A percentile compares a stretch with the other conserved stretches of the same genome.
phyloP scores from a whole-genome alignment of 2,329 filamentous ascomycete species.

The Xylariaceae sp. region DNA sequence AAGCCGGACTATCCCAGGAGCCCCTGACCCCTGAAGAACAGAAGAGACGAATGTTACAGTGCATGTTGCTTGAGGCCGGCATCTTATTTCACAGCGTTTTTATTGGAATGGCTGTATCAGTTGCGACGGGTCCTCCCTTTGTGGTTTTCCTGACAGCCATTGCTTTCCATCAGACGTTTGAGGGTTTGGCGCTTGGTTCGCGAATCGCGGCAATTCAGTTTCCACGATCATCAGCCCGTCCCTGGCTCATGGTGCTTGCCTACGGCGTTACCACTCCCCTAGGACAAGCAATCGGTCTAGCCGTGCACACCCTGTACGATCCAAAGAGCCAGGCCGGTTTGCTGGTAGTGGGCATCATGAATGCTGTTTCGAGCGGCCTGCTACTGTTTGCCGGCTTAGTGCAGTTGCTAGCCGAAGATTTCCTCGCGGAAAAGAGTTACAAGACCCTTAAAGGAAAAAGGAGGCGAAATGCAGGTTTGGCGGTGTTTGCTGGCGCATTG shows the following conservation, averaged over 20 bases:
- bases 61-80: conserved; percentile 72
- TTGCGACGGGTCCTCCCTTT: conserved; percentile 73
- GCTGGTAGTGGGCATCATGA: conserved; percentile 81
- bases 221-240: conserved; percentile 63
- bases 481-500: conserved; percentile 58
- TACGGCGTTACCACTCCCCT: conserved; percentile 75
- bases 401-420: conserved; percentile 80
- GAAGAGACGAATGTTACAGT: conserved; percentile 67
- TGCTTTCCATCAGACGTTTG: conserved; percentile 81
- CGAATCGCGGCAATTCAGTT: conserved; percentile 83
- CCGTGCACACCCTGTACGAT: conserved; percentile 74
- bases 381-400: conserved; percentile 78
- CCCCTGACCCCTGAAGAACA: conserved; percentile 49
- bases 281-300: conserved; percentile 75
- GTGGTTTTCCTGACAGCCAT: conserved; percentile 76
- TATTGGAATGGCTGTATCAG: conserved; percentile 80
- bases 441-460: conserved; percentile 56
- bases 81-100: conserved; percentile 83
- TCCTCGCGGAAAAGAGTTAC: conserved; percentile 71
- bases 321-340: conserved; percentile 70
- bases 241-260: conserved; percentile 76
- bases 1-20: conserved; percentile 28
- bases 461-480: conserved; percentile 56
- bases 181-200: conserved; percentile 78
- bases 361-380: conserved; percentile 75